Percentiles rank a stretch among this genome's conserved stretches.
Conservation (phyloP, 768 basidiomycete genomes). For the Mycena leptocephala region DNA sequence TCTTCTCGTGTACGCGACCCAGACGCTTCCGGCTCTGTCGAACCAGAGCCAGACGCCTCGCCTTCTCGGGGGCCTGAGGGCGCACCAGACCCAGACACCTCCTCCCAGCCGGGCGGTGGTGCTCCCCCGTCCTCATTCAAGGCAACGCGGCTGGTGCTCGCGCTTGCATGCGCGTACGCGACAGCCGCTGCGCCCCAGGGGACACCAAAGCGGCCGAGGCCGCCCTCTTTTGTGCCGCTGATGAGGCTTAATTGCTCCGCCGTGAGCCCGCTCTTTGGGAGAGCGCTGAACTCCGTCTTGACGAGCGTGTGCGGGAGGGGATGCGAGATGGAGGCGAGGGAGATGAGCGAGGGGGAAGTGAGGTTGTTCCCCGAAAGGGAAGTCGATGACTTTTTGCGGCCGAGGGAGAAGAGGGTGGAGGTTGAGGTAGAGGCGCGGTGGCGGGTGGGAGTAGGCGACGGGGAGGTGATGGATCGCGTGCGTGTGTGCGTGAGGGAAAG, state of each 20-base stretch:
- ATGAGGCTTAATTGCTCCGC: slow-evolving; percentile 79
- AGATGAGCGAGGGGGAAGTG: slow-evolving; percentile 79
- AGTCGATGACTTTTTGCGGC: slow-evolving; percentile 63
- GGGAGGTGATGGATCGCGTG: slow-evolving; percentile 37
- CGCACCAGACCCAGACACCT: slow-evolving; percentile 6
- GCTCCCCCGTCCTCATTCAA: slow-evolving; percentile 21
- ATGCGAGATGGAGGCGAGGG: slow-evolving; percentile 81
- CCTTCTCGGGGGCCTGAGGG: not conserved
- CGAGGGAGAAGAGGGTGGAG: slow-evolving; percentile 64
- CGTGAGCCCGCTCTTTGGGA: slow-evolving; percentile 75
- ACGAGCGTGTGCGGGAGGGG: slow-evolving; percentile 83
- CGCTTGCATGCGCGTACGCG: slow-evolving; percentile 61
- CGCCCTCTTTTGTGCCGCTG: slow-evolving; percentile 70
- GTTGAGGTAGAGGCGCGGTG: slow-evolving; percentile 57
- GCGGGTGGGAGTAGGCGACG: slow-evolving; percentile 44
- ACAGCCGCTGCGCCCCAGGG: slow-evolving; percentile 86
- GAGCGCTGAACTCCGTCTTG: slow-evolving; percentile 77
- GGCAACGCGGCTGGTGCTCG: slow-evolving; percentile 28
- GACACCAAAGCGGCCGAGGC: slow-evolving; percentile 77
- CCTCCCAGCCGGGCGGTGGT: slow-evolving; percentile 34
- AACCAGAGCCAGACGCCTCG: not conserved
- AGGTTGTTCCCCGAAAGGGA: slow-evolving; percentile 60
- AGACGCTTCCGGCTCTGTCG: not conserved
- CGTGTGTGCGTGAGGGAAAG: slow-evolving; percentile 35
- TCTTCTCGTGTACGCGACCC: not conserved